Base-by-base conservation (phyloP, 164 flowering plant species). In the Tetrastigma voinierianum region DNA sequence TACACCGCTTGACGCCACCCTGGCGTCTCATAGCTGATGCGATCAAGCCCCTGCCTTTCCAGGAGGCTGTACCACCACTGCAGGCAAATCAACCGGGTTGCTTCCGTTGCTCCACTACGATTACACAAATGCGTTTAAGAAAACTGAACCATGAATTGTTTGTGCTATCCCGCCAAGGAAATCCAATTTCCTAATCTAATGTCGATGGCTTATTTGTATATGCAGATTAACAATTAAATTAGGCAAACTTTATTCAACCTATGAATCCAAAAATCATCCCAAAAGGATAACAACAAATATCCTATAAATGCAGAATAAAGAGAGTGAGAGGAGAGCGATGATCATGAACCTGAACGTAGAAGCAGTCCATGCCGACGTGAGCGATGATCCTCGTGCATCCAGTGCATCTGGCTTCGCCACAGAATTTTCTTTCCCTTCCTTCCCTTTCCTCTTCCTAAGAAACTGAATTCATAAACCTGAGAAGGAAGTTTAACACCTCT, bases 21-120 rank as follows among this genome's bases (percentile, higher is more conserved):
- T n/a, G n/a, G 96, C 61, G 98, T 97, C 70, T 95, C 98, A 68
- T 95, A 95, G 68, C 98, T 67, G 23, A 95, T 94, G 98, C 97
- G 75, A 95, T 90, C 63, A 95, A 79, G 47, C 82, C 96, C 62
- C 98, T 97, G 64, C 98, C 98, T 83, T 91, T 85, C 96, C 96
- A n/a, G 61, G 90, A 78, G 76, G 91, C 72, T 95, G 98, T 15
- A 92, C 94, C 49, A 95, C 97, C 46, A 97, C 98, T 68, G 94
- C 77, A n/a, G 97, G 98, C 46, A 82, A 62, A 40, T 97, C 98
- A 79, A 20, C 75, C 68, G 4, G 96, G 97, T 20, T 80, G 89
- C 66, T 79, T 91, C 72, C 96, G 80, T 69, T 95, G 97, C 72
- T 94, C n/a, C 79, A 91, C 98, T 94, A 54, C 59, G 76, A 62